Evolutionary conservation across 1,284 basidiomycete genomes (phyloP), one percentile per base, ranked within the genome.

Genomic region (Trametes hirsuta): DNA sequence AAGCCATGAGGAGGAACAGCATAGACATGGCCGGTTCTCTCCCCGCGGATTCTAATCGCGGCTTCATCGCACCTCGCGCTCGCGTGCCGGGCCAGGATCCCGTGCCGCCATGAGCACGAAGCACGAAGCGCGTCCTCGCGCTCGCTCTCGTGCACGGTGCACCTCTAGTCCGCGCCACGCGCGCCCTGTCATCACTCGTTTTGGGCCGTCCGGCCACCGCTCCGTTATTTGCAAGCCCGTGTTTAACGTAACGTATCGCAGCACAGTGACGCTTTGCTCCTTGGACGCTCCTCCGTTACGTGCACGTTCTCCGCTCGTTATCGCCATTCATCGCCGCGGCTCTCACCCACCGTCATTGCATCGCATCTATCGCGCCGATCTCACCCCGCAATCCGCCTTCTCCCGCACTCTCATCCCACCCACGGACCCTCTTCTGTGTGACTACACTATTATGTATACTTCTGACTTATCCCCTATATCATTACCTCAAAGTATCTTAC

Each of bases 1-100:
- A 51, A 66, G 65, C 62, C 65, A 66, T 50, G 65, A 66, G 59
- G 65, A 64, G n/a, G 65, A 66, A 49, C 53, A 48, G 37, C 60
- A 66, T 44, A 55, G 62, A 61, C 62, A 58, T 52, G 59, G 62
- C 58, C 62, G 62, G 39, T 60, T 59, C 48, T 66, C 65, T 12
- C 61, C 61, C 55, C 65, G 58, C 44, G 56, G 56, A 47, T 64
- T 49, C 57, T 66, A 57, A 66, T 66, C 55, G 59, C 62, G 65
- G 58, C 39, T 24, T 45, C 58, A 58, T 66, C 62, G 62, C 65
- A 58, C 64, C 44, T 60, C 55, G 58, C 63, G 52, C 52, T 49
- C 58, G 55, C 57, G 51, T 61, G 44, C 54, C 57, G 54, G 58
- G 48, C 59, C 58, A 63, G 45, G 54, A 48, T 47, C 46, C 59